These are phyloP conservation scores for Geotrichum bryndzae DNA, from an alignment of 1,139 yeast species.

Conservation along the genomic window DNA sequence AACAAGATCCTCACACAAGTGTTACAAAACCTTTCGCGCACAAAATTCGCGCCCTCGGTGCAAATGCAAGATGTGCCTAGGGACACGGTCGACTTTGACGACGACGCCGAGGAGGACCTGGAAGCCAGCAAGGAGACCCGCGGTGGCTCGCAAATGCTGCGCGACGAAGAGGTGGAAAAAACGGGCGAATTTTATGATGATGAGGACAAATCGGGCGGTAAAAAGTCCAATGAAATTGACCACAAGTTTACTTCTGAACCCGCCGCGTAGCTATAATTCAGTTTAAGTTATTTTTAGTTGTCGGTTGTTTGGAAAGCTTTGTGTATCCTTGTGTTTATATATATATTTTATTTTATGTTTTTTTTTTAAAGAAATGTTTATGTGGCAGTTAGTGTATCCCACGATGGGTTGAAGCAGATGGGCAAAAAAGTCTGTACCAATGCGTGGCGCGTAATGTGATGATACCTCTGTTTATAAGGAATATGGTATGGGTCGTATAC, in stretches of 20 bases:
- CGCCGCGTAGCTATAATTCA: neutral
- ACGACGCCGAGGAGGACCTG: slow-evolving; percentile 33
- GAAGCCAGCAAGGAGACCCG: slow-evolving; percentile 84
- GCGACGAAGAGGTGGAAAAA: slow-evolving; percentile 56
- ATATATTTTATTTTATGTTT: too few relatives aligned
- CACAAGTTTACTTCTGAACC: slow-evolving; percentile 3
- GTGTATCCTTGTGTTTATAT: too few relatives aligned
- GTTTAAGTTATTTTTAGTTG: too few relatives aligned
- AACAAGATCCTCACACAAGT: slow-evolving; percentile 79
- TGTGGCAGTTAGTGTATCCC: too few relatives aligned
- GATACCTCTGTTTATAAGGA: too few relatives aligned
- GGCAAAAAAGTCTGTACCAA: too few relatives aligned
- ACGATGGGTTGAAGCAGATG: too few relatives aligned
- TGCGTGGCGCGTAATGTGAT: too few relatives aligned
- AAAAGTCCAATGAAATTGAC: slow-evolving; percentile 12
- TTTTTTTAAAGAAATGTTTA: too few relatives aligned
- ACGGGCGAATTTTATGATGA: slow-evolving; percentile 38
- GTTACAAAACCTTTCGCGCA: slow-evolving; percentile 70
- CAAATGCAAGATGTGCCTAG: slow-evolving; percentile 87
- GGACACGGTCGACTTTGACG: slow-evolving; percentile 38
- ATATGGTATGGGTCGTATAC: too few relatives aligned
- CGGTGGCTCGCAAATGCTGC: slow-evolving; percentile 83
- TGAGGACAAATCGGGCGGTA: slow-evolving; percentile 33
- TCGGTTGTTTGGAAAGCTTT: too few relatives aligned
- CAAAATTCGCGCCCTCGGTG: slow-evolving; percentile 92